Evolutionary conservation across 208 protist species (phyloP).

Genomic region (Trypanosoma brucei): DNA sequence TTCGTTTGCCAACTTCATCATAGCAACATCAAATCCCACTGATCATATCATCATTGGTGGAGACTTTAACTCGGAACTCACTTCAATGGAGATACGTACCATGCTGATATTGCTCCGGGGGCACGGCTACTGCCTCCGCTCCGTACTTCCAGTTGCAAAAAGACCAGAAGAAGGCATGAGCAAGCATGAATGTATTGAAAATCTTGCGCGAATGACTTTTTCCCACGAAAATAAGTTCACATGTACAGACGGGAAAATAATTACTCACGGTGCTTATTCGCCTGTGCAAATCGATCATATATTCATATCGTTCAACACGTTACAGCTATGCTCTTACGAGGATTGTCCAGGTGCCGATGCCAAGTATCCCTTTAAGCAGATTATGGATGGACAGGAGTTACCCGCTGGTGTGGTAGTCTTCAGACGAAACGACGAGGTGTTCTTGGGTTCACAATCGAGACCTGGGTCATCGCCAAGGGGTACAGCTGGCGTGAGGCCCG

Average conservation of each 20-base stretch:
- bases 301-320: conserved; percentile 47
- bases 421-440: conserved; percentile 50
- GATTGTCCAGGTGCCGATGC: conserved; percentile 64
- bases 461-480: not conserved
- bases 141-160: conserved; percentile 49
- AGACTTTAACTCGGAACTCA: conserved; percentile 81
- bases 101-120: conserved; percentile 69
- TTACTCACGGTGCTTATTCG: conserved; percentile 66
- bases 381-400: conserved; percentile 14
- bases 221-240: conserved; percentile 77
- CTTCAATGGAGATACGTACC: conserved; percentile 77
- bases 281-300: conserved; percentile 86
- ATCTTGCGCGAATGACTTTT: conserved; percentile 52
- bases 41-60: conserved; percentile 78
- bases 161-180: not conserved
- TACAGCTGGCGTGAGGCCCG: not conserved
- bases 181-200: conserved; percentile 19
- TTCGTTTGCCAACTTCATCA: conserved; percentile 72
- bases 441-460: conserved; percentile 5
- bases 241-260: conserved; percentile 60
- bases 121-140: conserved; percentile 59
- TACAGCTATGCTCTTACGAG: conserved; percentile 53
- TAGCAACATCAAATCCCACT: conserved; percentile 55
- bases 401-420: conserved; percentile 78
- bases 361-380: conserved; percentile 32